Percentiles rank a stretch among this genome's conserved stretches.
These are phyloP conservation scores for Ballota nigra DNA, from an alignment of 257 asterid genomes.

Conservation along the genomic window DNA sequence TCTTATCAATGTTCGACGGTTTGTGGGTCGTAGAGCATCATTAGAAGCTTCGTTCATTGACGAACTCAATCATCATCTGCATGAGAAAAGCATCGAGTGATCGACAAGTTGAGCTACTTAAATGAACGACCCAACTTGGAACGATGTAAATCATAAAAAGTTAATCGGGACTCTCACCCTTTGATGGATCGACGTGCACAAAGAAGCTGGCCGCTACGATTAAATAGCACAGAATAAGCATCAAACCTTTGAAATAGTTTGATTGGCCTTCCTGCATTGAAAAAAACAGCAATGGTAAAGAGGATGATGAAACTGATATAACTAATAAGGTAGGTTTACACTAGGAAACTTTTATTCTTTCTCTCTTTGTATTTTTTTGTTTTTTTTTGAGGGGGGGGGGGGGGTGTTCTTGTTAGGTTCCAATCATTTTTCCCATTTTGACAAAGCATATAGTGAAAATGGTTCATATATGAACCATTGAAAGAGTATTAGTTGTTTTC, in stretches of 20 bases:
- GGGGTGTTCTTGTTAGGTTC: background rate
- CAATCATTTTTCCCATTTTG: too few relatives aligned
- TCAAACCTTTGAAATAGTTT: constrained; percentile 86
- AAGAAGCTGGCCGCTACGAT: constrained; percentile 97
- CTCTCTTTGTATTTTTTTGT: too few relatives aligned
- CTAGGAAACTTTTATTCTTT: background rate
- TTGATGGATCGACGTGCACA: constrained; percentile 80
- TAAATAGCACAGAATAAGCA: constrained; percentile 88
- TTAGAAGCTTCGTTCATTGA: background rate
- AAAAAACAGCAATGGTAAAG: constrained; percentile 14
- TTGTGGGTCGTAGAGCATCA: background rate
- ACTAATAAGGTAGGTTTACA: background rate
- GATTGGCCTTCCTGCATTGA: constrained; percentile 90
- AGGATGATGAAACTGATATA: background rate
- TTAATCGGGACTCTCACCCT: constrained; percentile 49
- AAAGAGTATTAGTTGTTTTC: too few relatives aligned
- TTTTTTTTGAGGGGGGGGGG: background rate
- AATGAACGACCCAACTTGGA: background rate
- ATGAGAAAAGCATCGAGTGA: background rate
- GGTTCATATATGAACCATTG: too few relatives aligned
- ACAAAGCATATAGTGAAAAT: too few relatives aligned
- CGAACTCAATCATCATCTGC: constrained; percentile 42
- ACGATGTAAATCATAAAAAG: constrained; percentile 7
- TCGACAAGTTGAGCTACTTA: background rate
- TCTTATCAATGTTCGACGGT: background rate